Percentiles rank a stretch among this genome's conserved stretches.
These are phyloP conservation scores for Cercis canadensis DNA, from an alignment of 306 rosid genomes.

Conservation along the genomic window DNA sequence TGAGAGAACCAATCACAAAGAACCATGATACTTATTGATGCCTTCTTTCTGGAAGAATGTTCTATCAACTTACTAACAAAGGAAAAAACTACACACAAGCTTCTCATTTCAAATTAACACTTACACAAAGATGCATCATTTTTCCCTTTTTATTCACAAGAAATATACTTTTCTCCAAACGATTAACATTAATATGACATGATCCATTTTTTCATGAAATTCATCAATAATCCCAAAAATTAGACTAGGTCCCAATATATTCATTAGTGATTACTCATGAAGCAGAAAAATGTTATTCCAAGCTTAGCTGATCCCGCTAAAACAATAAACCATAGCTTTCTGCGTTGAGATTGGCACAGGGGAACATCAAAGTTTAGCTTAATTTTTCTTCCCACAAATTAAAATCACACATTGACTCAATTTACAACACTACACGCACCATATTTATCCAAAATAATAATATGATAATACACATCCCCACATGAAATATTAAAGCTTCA, in stretches of 20 bases:
- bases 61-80: neutral
- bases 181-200: neutral
- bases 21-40: neutral
- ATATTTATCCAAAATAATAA: neutral
- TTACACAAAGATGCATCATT: neutral
- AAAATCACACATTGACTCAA: neutral
- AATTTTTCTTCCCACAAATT: constrained; percentile 2
- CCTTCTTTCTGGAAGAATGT: neutral
- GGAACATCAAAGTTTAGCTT: neutral
- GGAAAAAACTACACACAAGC: neutral
- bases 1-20: no score
- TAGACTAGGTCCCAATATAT: neutral
- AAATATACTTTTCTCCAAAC: constrained; percentile 5
- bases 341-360: neutral
- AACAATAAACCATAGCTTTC: neutral
- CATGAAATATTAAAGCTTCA: constrained; percentile 5
- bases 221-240: neutral
- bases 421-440: no score
- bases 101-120: neutral
- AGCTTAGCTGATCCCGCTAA: neutral
- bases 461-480: neutral
- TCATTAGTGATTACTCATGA: neutral
- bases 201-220: neutral
- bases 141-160: constrained; percentile 9
- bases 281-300: no score